Evolutionary conservation across 2,329 filamentous ascomycete genomes (phyloP).

Genomic region (Neodidymelliopsis sp.): DNA sequence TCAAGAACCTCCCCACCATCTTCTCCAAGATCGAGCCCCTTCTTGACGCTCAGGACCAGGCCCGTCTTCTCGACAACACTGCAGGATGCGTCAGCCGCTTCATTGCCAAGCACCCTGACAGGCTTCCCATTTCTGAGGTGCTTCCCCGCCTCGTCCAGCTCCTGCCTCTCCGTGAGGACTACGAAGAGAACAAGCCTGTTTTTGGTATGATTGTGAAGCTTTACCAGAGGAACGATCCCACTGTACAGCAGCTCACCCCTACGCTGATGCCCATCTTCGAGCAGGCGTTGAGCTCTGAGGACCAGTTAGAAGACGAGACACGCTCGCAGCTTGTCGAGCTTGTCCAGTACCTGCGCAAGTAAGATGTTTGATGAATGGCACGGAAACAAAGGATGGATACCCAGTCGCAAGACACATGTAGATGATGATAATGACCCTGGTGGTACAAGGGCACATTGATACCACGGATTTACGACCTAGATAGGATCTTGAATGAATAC

Average conservation of each 20-base stretch:
- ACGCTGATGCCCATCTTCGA: constrained; percentile 75
- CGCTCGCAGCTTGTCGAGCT: constrained; percentile 71
- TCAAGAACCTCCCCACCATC: constrained; percentile 78
- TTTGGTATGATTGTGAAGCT: constrained; percentile 90
- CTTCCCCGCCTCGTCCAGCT: constrained; percentile 80
- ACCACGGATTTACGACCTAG: constrained; percentile 33
- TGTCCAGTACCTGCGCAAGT: constrained; percentile 60
- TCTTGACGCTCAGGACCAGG: constrained; percentile 77
- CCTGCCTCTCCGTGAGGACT: constrained; percentile 90
- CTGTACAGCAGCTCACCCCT: constrained; percentile 73
- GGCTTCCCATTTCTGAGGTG: constrained; percentile 80
- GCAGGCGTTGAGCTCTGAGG: constrained; percentile 74
- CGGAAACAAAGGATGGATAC: constrained; percentile 30
- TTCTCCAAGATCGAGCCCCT: constrained; percentile 86
- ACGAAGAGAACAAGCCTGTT: constrained; percentile 93
- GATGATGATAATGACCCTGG: constrained; percentile 23
- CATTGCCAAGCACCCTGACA: constrained; percentile 87
- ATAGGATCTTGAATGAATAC: constrained; percentile 25
- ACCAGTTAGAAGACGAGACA: constrained; percentile 77
- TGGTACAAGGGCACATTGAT: constrained; percentile 24
- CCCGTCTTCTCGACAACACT: constrained; percentile 89
- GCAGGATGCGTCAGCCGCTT: constrained; percentile 90
- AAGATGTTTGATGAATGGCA: constrained; percentile 29
- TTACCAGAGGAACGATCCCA: constrained; percentile 74
- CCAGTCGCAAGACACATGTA: constrained; percentile 38